Base-by-base conservation (phyloP, 2,329 filamentous ascomycete genomes). In the Xylariales sp. region DNA sequence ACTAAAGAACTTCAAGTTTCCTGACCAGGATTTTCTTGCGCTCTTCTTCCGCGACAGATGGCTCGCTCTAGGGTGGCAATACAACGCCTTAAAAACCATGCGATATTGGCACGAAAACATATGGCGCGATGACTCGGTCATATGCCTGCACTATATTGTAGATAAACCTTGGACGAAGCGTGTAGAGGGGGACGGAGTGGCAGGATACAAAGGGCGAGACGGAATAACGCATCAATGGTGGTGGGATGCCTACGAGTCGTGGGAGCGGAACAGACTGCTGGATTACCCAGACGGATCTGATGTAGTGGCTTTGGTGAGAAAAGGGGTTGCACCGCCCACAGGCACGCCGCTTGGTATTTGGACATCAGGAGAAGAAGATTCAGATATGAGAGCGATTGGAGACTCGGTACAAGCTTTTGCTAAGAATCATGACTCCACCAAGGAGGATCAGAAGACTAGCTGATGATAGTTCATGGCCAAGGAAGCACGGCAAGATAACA, bases 51-150 rank as follows among this genome's bases (percentile, higher is more conserved):
- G 55, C 0, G 55, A 59, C 11, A 60, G 57, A 29, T 75, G 72
- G 72, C 46, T 46, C 29, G 57, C 61, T 3, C 38, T 75, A 7
- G 61, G 62, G 1, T 77, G 71, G 71, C 67, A 68, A 38, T 71
- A 64, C 34, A 77, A 77, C 48, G 73, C 72, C 3, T 55, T 76
- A 8, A 76, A 76, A 55, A 76, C 72, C 9, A 71, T 69, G 65
- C 57, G 66, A 24, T 74, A 76, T 51, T 73, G 71, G 69, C 73
- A 76, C 49, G 42, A 56, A 4, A 63, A 67, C 25, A 66, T 75
- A 16, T 76, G 73, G 73, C 56, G 60, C 4, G 72, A 76, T 44
- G 63, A 65, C 2, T 62, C 68, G 20, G 66, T 76, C 4, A 58
- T 65, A 1, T 66, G 67, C 6, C 43, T 75, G 37, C 73, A 76